Percentiles rank a stretch among this genome's conserved stretches.
These are phyloP conservation scores for Annulohypoxylon nitens DNA, from an alignment of 495 filamentous ascomycete species.

Conservation along the genomic window DNA sequence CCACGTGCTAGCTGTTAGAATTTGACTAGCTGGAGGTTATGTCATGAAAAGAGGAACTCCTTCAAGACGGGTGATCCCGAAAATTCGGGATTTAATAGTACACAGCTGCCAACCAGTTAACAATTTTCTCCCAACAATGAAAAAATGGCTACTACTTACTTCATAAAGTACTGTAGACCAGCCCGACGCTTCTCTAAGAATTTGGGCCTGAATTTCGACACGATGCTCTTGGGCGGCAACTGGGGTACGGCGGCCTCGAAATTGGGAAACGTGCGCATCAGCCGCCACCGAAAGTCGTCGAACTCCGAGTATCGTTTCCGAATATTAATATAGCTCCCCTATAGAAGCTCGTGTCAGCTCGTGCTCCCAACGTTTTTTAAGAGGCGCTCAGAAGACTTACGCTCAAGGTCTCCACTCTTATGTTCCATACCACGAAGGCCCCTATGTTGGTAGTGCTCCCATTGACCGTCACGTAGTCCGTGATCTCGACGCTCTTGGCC, in stretches of 20 bases:
- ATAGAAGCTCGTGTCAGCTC: neutral
- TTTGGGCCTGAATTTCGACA: constrained; percentile 65
- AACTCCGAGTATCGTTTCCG: constrained; percentile 72
- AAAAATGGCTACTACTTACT: no score
- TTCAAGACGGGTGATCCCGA: constrained; percentile 68
- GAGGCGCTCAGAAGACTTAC: constrained; percentile 47
- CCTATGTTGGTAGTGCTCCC: constrained; percentile 64
- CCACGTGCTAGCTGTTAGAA: neutral
- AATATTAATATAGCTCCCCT: constrained; percentile 68
- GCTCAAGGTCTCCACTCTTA: constrained; percentile 64
- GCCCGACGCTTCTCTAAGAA: constrained; percentile 67
- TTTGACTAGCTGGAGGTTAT: neutral
- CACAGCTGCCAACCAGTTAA: constrained; percentile 59
- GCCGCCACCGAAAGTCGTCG: constrained; percentile 62
- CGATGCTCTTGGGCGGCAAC: constrained; percentile 67
- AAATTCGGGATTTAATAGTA: constrained; percentile 69
- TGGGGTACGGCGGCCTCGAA: constrained; percentile 68
- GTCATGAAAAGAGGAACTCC: constrained; percentile 69
- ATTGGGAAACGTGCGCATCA: constrained; percentile 66
- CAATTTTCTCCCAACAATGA: no score
- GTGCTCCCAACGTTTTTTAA: neutral
- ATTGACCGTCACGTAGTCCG: constrained; percentile 65
- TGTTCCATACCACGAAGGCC: constrained; percentile 70
- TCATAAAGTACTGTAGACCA: constrained; percentile 69
- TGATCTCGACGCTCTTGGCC: constrained; percentile 67